Percentiles rank a stretch among this genome's conserved stretches.
phyloP scores from a whole-genome alignment of 179 eudicot species.

The Silene noctiflora region DNA sequence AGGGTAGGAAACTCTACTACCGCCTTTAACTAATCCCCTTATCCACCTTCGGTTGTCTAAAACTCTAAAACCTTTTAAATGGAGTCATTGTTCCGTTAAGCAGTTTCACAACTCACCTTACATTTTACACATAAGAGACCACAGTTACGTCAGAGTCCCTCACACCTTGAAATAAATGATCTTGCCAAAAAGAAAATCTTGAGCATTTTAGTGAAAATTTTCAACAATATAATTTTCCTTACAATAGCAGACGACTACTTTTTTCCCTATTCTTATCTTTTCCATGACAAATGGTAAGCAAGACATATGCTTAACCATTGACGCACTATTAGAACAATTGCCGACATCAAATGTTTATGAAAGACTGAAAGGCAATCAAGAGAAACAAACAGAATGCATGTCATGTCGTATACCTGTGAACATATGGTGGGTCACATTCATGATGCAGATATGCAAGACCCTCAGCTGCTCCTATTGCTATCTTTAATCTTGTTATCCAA shows the following conservation, averaged over 20 bases:
- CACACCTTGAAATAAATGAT: neutral
- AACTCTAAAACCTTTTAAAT: neutral
- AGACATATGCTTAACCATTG: neutral
- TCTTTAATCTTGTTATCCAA: conserved; percentile 88
- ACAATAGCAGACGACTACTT: too few relatives aligned
- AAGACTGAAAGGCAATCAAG: neutral
- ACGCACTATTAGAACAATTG: neutral
- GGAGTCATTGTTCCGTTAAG: neutral
- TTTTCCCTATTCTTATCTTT: neutral
- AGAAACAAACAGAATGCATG: conserved; percentile 8
- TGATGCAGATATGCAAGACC: conserved; percentile 77
- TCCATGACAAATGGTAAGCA: neutral
- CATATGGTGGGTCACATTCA: conserved; percentile 80
- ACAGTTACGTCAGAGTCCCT: neutral
- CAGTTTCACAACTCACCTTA: neutral
- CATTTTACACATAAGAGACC: too few relatives aligned
- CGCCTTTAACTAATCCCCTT: too few relatives aligned
- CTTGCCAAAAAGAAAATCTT: neutral
- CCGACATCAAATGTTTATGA: neutral
- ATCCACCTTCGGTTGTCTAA: neutral
- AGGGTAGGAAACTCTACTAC: too few relatives aligned
- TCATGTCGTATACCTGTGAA: conserved; percentile 56
- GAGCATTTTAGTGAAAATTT: neutral
- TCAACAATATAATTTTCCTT: too few relatives aligned
- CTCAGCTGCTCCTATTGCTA: conserved; percentile 83